These are phyloP conservation scores for Verbena officinalis DNA, from an alignment of 257 asterid species.

Conservation along the genomic window DNA sequence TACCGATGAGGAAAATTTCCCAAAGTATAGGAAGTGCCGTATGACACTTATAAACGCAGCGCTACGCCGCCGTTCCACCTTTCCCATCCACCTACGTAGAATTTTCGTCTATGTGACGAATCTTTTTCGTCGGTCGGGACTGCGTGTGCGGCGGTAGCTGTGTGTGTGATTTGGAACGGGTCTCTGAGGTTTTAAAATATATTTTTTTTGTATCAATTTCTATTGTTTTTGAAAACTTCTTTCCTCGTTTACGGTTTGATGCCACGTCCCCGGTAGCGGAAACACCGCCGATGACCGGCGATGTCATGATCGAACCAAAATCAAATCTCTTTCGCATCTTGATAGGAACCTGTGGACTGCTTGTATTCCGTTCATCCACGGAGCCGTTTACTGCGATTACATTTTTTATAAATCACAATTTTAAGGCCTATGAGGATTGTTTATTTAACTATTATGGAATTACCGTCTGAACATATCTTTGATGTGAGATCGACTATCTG, in stretches of 20 bases:
- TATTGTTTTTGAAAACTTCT: not conserved
- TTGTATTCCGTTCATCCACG: conserved; percentile 33
- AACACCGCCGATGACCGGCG: conserved; percentile 44
- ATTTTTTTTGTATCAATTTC: too few species aligned
- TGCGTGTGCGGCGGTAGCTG: conserved; percentile 38
- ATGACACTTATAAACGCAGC: conserved; percentile 65
- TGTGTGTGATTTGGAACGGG: conserved; percentile 79
- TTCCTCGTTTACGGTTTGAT: conserved; percentile 35
- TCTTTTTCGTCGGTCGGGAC: conserved; percentile 49
- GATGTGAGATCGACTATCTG: conserved; percentile 64
- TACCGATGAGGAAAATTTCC: conserved; percentile 75
- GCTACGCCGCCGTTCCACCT: conserved; percentile 24
- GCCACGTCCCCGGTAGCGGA: conserved; percentile 73
- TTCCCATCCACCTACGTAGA: conserved; percentile 49
- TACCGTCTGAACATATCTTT: conserved; percentile 66
- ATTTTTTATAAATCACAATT: conserved; percentile 1
- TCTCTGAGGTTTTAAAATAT: conserved; percentile 52
- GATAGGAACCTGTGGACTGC: conserved; percentile 75
- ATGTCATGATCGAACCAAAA: conserved; percentile 64
- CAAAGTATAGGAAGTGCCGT: conserved; percentile 92
- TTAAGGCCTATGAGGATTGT: conserved; percentile 49
- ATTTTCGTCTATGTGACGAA: conserved; percentile 31
- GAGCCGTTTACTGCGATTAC: conserved; percentile 85
- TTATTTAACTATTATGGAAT: conserved; percentile 50
- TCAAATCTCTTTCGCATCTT: conserved; percentile 49